Conservation (phyloP, 805 yeast species). For the Peterozyma toletana region DNA sequence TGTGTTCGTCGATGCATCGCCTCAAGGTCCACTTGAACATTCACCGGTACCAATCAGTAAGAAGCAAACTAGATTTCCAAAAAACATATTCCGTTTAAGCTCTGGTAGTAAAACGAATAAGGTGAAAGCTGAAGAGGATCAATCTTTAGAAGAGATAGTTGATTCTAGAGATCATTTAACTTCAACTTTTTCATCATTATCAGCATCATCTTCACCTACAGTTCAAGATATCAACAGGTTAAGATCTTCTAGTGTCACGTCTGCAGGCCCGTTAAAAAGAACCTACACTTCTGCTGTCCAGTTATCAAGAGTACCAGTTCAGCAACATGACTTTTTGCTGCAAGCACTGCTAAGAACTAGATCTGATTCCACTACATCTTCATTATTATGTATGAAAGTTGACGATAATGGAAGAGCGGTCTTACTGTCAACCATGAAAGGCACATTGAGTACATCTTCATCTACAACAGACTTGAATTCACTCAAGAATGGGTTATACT, state of each 20-base stretch:
- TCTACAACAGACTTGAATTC: conserved; percentile 2
- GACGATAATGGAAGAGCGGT: conserved; percentile 8
- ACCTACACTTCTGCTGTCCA: conserved; percentile 6
- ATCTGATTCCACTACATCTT: not conserved
- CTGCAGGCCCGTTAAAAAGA: conserved; percentile 7
- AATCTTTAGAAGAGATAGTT: not conserved
- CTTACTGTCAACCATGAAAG: conserved; percentile 2
- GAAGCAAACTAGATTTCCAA: conserved; percentile 7
- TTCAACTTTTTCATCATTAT: not conserved
- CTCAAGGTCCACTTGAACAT: conserved; percentile 1
- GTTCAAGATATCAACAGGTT: conserved; percentile 6
- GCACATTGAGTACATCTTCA: conserved; percentile 3
- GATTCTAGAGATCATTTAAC: not conserved
- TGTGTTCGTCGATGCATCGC: conserved; percentile 22
- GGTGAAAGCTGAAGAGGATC: conserved; percentile 3
- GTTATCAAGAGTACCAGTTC: conserved; percentile 5
- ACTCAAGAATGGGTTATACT: not conserved
- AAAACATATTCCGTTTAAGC: conserved; percentile 6
- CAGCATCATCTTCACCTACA: conserved; percentile 2
- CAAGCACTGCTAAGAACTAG: not conserved
- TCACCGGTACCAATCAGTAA: not conserved
- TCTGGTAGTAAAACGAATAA: conserved; percentile 5
- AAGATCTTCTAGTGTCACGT: conserved; percentile 3
- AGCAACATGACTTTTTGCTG: not conserved
- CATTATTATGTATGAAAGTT: conserved; percentile 2